Conservation (phyloP, 371 early-diverging fungal genomes). For the Mucor saturninus region DNA sequence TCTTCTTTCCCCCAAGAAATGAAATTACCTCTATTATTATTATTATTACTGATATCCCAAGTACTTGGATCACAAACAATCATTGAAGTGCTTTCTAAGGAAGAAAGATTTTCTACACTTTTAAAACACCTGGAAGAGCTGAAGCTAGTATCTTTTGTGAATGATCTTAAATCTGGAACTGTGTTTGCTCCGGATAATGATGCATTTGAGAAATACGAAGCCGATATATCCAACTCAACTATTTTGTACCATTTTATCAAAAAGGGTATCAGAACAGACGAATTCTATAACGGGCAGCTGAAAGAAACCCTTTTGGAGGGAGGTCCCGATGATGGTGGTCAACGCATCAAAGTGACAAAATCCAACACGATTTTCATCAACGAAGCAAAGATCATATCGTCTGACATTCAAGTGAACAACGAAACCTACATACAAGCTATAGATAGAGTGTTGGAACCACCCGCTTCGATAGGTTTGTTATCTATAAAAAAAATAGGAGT, state of each 20-base stretch:
- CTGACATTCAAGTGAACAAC: constrained; percentile 46
- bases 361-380: constrained; percentile 41
- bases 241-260: constrained; percentile 52
- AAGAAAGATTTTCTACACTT: constrained; percentile 34
- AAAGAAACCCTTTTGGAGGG: constrained; percentile 51
- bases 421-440: constrained; percentile 36
- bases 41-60: neutral
- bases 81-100: constrained; percentile 32
- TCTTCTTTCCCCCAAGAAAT: neutral
- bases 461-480: constrained; percentile 29
- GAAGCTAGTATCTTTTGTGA: constrained; percentile 25
- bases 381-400: constrained; percentile 42
- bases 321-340: constrained; percentile 36
- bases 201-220: constrained; percentile 43
- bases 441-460: constrained; percentile 33
- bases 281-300: constrained; percentile 47
- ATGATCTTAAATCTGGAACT: constrained; percentile 43
- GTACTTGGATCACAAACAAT: constrained; percentile 24
- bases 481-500: constrained; percentile 4
- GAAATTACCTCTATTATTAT: neutral
- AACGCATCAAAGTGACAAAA: constrained; percentile 42
- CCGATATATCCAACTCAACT: constrained; percentile 32
- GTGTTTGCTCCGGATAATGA: constrained; percentile 63
- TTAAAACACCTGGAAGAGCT: constrained; percentile 32
- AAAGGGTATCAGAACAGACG: constrained; percentile 23